Percentiles rank a stretch among this genome's conserved stretches.
Conservation (phyloP, 1,284 basidiomycete species). For the Xerocomus amazonicus region DNA sequence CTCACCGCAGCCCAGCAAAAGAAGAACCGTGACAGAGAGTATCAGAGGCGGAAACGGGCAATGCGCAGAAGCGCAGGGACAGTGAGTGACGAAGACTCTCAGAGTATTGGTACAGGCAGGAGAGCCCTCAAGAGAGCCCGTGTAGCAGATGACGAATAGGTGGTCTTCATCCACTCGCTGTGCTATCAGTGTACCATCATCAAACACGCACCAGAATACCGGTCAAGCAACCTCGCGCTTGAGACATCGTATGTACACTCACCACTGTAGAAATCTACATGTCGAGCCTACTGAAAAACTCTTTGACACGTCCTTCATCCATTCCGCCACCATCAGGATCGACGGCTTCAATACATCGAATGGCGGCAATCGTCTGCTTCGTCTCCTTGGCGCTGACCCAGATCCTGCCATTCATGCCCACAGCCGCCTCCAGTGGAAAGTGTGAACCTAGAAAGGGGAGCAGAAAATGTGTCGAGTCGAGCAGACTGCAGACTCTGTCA, state of each 20-base stretch:
- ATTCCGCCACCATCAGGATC: conserved; percentile 64
- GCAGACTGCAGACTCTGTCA: conserved; percentile 48
- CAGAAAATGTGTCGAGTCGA: conserved; percentile 72
- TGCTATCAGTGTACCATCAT: background rate
- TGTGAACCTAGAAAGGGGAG: conserved; percentile 67
- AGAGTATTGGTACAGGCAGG: conserved; percentile 48
- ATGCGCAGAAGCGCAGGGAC: conserved; percentile 57
- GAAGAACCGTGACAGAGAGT: conserved; percentile 69
- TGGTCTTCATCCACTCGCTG: conserved; percentile 5
- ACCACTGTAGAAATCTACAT: conserved; percentile 33
- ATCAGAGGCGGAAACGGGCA: conserved; percentile 70
- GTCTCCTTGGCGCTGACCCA: conserved; percentile 73
- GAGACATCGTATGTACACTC: background rate
- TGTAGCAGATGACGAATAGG: conserved; percentile 50
- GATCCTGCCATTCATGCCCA: conserved; percentile 79
- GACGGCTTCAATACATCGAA: conserved; percentile 68
- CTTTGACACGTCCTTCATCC: conserved; percentile 50
- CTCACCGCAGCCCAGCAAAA: conserved; percentile 68
- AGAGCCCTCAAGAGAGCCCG: conserved; percentile 60
- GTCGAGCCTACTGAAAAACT: conserved; percentile 54
- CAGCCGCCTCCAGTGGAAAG: conserved; percentile 74
- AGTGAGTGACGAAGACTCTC: conserved; percentile 64
- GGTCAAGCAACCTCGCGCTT: background rate
- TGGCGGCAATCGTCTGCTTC: conserved; percentile 62
- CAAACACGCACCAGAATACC: background rate